Percentiles rank a stretch among this genome's conserved stretches.
These are phyloP conservation scores for Hyparrhenia diplandra DNA, from an alignment of 176 grass and related monocot species.

Conservation along the genomic window DNA sequence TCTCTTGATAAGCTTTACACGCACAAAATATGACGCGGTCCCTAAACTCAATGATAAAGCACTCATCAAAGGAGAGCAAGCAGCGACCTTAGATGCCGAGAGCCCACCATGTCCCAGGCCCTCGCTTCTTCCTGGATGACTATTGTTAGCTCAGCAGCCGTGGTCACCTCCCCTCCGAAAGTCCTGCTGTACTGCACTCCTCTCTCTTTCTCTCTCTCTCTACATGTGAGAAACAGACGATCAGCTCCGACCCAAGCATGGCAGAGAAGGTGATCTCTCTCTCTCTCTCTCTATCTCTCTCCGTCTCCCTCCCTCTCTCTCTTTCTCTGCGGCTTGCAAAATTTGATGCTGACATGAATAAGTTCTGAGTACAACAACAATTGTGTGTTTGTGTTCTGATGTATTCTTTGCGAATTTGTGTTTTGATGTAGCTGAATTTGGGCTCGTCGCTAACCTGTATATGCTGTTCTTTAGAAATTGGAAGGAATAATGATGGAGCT, in stretches of 20 bases:
- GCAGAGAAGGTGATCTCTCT: constrained; percentile 25
- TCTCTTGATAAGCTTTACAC: no score
- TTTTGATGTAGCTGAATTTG: no score
- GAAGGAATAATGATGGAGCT: no score
- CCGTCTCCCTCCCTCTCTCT: neutral
- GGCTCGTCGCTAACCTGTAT: neutral
- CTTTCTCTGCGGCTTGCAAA: neutral
- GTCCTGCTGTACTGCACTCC: no score
- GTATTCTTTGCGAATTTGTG: neutral
- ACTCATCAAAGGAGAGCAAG: no score
- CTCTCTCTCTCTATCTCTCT: neutral
- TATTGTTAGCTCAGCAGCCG: no score
- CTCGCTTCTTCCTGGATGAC: no score
- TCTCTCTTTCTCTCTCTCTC: neutral
- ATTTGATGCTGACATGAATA: neutral
- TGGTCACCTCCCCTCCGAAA: no score
- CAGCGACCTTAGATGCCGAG: no score
- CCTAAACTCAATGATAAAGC: no score
- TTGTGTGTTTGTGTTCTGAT: neutral
- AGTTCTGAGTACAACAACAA: neutral
- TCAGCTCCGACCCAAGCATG: neutral
- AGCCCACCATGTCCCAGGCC: no score
- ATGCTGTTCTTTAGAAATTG: neutral
- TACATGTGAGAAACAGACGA: constrained; percentile 6
- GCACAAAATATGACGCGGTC: no score